phyloP scores from a whole-genome alignment of 768 basidiomycete genomes.

The Hypholoma sublateritium region DNA sequence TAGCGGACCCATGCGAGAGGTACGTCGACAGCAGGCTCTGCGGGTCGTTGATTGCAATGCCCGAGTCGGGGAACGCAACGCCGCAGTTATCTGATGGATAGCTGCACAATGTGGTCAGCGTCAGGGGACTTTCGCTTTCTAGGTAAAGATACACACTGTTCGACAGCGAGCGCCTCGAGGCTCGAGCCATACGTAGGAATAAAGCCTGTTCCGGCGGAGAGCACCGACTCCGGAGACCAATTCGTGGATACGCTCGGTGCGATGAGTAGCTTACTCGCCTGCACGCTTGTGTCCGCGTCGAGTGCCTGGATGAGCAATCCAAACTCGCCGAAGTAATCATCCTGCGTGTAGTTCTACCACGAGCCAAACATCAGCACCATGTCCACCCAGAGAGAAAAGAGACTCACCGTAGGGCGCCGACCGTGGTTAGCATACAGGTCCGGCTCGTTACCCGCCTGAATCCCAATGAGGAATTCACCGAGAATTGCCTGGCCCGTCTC shows the following conservation, averaged over 20 bases:
- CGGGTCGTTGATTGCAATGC: conserved; percentile 29
- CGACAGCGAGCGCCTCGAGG: conserved; percentile 48
- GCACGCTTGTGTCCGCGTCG: conserved; percentile 1
- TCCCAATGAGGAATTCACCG: conserved; percentile 59
- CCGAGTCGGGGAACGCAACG: conserved; percentile 43
- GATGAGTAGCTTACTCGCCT: not conserved
- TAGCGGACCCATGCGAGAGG: conserved; percentile 60
- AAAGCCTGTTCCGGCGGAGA: not conserved
- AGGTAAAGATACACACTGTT: conserved; percentile 38
- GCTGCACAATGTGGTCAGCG: conserved; percentile 14
- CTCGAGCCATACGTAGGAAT: conserved; percentile 16
- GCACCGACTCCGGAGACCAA: conserved; percentile 45
- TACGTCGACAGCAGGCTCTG: conserved; percentile 53
- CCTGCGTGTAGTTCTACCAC: conserved; percentile 21
- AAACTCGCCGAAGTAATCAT: conserved; percentile 47
- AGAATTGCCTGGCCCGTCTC: conserved; percentile 61
- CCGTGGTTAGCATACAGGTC: conserved; percentile 50
- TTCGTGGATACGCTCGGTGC: not conserved
- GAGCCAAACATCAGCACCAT: not conserved
- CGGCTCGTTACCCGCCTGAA: conserved; percentile 76
- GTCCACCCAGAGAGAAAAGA: not conserved
- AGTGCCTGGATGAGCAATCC: conserved; percentile 17
- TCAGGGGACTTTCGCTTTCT: not conserved
- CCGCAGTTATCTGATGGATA: conserved; percentile 58
- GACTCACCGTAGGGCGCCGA: conserved; percentile 23